Percentiles rank a stretch among this genome's conserved stretches.
Evolutionary conservation across 352 stramenopile species (phyloP).

Genomic region (Paralagenidium karlingii): DNA sequence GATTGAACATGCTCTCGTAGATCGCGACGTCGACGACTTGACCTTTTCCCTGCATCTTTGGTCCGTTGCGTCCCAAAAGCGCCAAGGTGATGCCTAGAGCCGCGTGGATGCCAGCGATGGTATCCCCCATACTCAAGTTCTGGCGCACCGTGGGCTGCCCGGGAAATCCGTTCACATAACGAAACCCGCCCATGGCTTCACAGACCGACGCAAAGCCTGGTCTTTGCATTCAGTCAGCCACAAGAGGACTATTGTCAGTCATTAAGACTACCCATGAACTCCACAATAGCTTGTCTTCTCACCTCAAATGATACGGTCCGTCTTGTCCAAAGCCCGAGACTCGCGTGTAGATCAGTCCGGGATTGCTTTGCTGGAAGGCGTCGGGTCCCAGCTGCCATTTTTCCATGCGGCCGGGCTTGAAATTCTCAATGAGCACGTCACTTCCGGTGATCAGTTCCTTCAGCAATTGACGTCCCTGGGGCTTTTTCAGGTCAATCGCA

Average conservation of each 20-base stretch:
- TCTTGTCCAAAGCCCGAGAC: conserved; percentile 78
- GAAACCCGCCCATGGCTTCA: conserved; percentile 78
- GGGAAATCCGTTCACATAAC: conserved; percentile 78
- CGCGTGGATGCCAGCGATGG: conserved; percentile 70
- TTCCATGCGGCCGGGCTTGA: conserved; percentile 79
- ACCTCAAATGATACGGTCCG: conserved; percentile 61
- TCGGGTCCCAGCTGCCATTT: conserved; percentile 73
- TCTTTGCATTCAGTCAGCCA: conserved; percentile 8
- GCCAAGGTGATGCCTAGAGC: conserved; percentile 73
- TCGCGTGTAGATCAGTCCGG: conserved; percentile 71
- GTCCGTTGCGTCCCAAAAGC: conserved; percentile 47
- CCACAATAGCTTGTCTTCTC: background rate
- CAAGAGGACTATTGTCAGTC: conserved; percentile 1
- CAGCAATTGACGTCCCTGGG: conserved; percentile 45
- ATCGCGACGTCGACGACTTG: conserved; percentile 81
- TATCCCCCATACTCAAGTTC: conserved; percentile 78
- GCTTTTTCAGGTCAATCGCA: conserved; percentile 66
- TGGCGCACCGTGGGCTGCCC: conserved; percentile 64
- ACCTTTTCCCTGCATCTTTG: conserved; percentile 11
- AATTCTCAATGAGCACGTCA: conserved; percentile 86
- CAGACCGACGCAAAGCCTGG: conserved; percentile 79
- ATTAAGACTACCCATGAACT: background rate
- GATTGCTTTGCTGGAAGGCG: conserved; percentile 56
- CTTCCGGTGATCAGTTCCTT: conserved; percentile 55
- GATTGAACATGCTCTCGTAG: conserved; percentile 81